Evolutionary conservation across 768 basidiomycete genomes (phyloP).

Genomic region (Macrolepiota albuminosa): DNA sequence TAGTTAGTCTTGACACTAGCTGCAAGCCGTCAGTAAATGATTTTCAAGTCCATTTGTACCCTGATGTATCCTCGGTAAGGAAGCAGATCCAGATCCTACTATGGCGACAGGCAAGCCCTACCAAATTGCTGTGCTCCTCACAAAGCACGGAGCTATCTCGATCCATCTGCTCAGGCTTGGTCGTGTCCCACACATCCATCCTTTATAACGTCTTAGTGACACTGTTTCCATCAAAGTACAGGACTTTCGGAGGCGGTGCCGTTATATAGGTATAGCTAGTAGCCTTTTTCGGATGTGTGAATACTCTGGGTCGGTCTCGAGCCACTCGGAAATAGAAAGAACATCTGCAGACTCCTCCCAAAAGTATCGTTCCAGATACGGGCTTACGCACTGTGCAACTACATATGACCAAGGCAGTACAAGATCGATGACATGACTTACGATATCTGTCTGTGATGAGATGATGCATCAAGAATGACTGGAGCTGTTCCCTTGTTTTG

Average conservation of each 20-base stretch:
- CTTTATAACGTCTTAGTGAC: conserved; percentile 32
- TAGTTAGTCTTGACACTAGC: not conserved
- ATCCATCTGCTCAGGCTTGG: not conserved
- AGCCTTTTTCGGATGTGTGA: conserved; percentile 30
- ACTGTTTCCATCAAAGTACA: conserved; percentile 52
- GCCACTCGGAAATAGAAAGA: conserved; percentile 31
- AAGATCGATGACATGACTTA: too few species aligned
- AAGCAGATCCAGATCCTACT: not conserved
- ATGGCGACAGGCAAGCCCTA: not conserved
- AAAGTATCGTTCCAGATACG: not conserved
- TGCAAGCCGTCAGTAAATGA: not conserved
- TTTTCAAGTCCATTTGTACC: not conserved
- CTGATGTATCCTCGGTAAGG: not conserved
- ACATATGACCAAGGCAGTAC: not conserved
- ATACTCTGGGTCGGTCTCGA: conserved; percentile 35
- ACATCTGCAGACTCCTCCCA: conserved; percentile 22
- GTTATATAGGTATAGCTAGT: not conserved
- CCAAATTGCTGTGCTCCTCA: not conserved
- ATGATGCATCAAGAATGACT: not conserved
- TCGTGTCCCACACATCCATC: not conserved
- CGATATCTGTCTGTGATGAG: not conserved
- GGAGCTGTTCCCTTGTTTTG: not conserved
- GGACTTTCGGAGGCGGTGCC: conserved; percentile 27
- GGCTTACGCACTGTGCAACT: not conserved
- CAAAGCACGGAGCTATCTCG: not conserved